Evolutionary conservation across 441 rosid genomes (phyloP).

Genomic region (Arabidopsis lyrata): DNA sequence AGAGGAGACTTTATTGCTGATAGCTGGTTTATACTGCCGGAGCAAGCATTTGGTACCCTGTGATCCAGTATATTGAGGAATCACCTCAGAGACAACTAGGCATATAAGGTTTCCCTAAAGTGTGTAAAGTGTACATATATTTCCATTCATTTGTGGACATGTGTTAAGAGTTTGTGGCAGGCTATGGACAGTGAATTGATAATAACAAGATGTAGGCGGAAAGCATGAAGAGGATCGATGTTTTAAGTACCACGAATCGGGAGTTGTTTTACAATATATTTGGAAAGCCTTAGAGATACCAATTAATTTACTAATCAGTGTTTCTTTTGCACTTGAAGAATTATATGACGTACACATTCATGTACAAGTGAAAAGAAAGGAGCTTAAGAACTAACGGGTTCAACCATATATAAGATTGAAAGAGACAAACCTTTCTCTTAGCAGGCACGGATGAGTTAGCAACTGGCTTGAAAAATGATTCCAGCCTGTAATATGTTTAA

Average conservation of each 20-base stretch:
- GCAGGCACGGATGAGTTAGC: constrained; percentile 61
- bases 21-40: constrained; percentile 53
- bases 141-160: not conserved
- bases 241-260: constrained; percentile 6
- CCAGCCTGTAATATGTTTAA: constrained; percentile 59
- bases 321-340: not conserved
- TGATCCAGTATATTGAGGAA: constrained; percentile 57
- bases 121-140: not conserved
- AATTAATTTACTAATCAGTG: constrained; percentile 15
- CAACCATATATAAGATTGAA: constrained; percentile 1
- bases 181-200: constrained; percentile 8
- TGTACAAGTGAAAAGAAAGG: constrained; percentile 22
- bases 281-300: not conserved
- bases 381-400: constrained; percentile 13
- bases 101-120: constrained; percentile 13
- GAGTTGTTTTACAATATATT: not conserved
- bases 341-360: not conserved
- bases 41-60: constrained; percentile 80
- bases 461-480: constrained; percentile 90
- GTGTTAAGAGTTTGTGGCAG: constrained; percentile 6
- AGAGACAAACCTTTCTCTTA: constrained; percentile 81
- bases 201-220: constrained; percentile 14
- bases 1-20: constrained; percentile 55
- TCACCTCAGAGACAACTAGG: constrained; percentile 48
- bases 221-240: constrained; percentile 11